Conservation (phyloP, 1,284 basidiomycete genomes). For the Trichosporon ovoides region DNA sequence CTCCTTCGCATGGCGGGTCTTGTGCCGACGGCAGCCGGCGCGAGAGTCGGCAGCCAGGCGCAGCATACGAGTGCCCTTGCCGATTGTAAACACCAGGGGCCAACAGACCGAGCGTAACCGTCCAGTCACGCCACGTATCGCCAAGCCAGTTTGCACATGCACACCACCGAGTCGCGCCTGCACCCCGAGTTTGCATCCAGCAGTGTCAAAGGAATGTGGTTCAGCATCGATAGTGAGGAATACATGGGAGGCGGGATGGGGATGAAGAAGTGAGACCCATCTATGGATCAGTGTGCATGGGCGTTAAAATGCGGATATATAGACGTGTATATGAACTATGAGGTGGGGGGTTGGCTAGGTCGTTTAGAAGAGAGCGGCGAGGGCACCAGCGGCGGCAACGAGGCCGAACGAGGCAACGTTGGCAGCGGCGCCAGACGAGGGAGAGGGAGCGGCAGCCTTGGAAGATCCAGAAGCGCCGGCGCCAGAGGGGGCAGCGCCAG, state of each 20-base stretch:
- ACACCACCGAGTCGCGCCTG: background rate
- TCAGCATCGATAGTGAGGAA: constrained; percentile 1
- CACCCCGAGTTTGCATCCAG: background rate
- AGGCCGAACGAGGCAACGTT: constrained; percentile 21
- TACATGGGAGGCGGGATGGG: constrained; percentile 10
- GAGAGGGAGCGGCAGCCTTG: constrained; percentile 4
- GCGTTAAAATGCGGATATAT: constrained; percentile 4
- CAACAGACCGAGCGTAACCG: no score
- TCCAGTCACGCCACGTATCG: background rate
- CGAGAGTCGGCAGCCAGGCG: no score
- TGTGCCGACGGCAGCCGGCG: no score
- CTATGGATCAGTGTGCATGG: constrained; percentile 8
- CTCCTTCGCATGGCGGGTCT: no score
- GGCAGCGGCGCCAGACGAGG: constrained; percentile 10
- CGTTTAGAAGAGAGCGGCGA: constrained; percentile 29
- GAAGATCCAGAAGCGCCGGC: constrained; percentile 2
- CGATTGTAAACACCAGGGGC: no score
- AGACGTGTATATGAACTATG: constrained; percentile 9
- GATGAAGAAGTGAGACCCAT: background rate
- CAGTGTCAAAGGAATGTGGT: background rate
- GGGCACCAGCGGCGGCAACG: constrained; percentile 26
- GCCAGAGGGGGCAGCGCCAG: constrained; percentile 1
- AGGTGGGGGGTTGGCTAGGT: background rate
- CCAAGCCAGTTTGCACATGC: no score
- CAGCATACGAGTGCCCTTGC: background rate